Percentiles rank a stretch among this genome's conserved stretches.
These are phyloP conservation scores for Trichophyton simii DNA, from an alignment of 2,329 filamentous ascomycete genomes.

Conservation along the genomic window DNA sequence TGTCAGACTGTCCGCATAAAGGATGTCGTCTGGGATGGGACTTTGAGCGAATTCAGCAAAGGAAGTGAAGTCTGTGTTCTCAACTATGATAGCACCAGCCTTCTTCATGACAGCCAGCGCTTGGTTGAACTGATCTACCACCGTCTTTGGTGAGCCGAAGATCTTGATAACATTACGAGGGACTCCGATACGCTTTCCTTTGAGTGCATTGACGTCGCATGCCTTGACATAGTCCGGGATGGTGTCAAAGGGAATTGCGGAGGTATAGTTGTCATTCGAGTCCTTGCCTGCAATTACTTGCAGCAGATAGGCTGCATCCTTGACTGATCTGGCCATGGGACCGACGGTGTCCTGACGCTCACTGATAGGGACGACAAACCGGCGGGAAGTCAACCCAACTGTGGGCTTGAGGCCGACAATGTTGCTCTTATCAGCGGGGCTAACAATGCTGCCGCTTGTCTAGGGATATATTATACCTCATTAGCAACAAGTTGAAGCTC, in stretches of 20 bases:
- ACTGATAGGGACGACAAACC: conserved; percentile 52
- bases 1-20: conserved; percentile 45
- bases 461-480: conserved; percentile 3
- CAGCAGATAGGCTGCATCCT: conserved; percentile 45
- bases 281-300: conserved; percentile 48
- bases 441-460: conserved; percentile 52
- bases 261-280: conserved; percentile 44
- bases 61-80: conserved; percentile 47
- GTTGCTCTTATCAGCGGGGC: conserved; percentile 44
- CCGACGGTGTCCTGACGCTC: conserved; percentile 44
- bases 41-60: conserved; percentile 35
- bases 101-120: conserved; percentile 41
- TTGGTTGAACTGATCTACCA: conserved; percentile 42
- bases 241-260: conserved; percentile 41
- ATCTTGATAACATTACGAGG: conserved; percentile 44
- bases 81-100: conserved; percentile 49
- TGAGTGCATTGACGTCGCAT: conserved; percentile 41
- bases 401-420: conserved; percentile 57
- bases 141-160: conserved; percentile 17
- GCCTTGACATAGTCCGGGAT: conserved; percentile 51
- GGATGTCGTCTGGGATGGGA: conserved; percentile 28
- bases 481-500: neutral
- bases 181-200: conserved; percentile 51
- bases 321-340: conserved; percentile 46
- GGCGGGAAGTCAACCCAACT: conserved; percentile 48